Base-by-base conservation (phyloP, 805 yeast species). In the Yamadazyma paraphyllophila region DNA sequence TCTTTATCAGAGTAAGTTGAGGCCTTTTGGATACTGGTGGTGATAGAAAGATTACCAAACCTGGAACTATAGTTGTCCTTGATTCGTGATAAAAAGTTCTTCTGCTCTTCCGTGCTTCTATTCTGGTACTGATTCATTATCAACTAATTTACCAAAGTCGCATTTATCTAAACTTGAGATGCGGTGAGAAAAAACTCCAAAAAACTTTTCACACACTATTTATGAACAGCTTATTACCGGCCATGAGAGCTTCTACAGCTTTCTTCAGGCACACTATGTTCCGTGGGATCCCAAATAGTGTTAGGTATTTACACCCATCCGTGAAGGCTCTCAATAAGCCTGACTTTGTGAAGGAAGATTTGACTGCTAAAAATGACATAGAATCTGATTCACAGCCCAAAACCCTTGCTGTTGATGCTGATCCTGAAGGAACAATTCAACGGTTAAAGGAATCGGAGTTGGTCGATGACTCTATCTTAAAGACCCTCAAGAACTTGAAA, bases 401-500 rank as follows among this genome's bases (percentile, higher is more conserved):
- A 14, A 13, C 24, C 20, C 33, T 7, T 12, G 33, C n/a, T 30
- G 7, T 30, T 7, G 39, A 33, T 16, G 11, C 39, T 36, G 53
- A 50, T 27, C 53, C 53, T 15, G 40, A 44, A 16, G 41, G 44
- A 12, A 47, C 56, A 9, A 30, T 57, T 1, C 42, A 26, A 2
- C 50, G 36, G 24, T 48, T 56, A 27, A 50, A 33, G 39, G 45
- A 42, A 4, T 34, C 36, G 16, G 50, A 48, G 6, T 41, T 39
- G 14, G 41, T 58, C 8, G 51, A 49, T 25, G 40, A 47, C 6
- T 39, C 39, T 14, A 46, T 66, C 36, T 41, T 56, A 10, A 51
- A 61, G 25, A 73, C 80, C 9, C 57, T 77, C 15, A 55, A 57
- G 4, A 58, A 62, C 13, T 67, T 78, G 48, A 77, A 80, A 2